Percentiles rank a stretch among this genome's conserved stretches.
Evolutionary conservation across 75 land plant genomes (phyloP).

Genomic region (Pinus tabuliformis): DNA sequence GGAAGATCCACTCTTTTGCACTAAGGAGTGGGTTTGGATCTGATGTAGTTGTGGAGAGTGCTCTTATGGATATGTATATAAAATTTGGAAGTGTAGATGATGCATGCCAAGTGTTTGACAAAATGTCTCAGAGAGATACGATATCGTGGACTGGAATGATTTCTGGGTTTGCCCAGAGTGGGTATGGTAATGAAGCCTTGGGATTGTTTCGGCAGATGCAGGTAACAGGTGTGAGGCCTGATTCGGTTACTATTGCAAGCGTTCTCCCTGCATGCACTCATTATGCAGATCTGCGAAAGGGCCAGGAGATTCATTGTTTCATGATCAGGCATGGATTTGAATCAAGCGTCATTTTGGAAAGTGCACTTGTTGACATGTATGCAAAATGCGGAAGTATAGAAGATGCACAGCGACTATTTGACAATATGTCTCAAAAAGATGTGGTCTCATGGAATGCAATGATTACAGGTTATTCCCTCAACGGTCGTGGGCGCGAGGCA

Average conservation of each 20-base stretch:
- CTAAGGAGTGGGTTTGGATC: no score
- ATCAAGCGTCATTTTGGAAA: background rate
- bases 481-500: background rate
- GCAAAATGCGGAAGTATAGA: slow-evolving; percentile 2
- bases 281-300: background rate
- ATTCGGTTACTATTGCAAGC: slow-evolving; percentile 2
- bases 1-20: no score
- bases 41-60: no score
- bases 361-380: slow-evolving; percentile 4
- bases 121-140: slow-evolving; percentile 6
- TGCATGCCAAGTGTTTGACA: slow-evolving; percentile 10
- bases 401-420: slow-evolving; percentile 4
- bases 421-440: background rate
- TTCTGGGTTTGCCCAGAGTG: slow-evolving; percentile 11
- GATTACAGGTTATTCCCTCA: slow-evolving; percentile 6
- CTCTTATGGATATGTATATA: slow-evolving; percentile 1
- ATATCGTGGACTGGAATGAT: slow-evolving; percentile 33
- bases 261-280: background rate
- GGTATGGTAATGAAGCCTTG: slow-evolving; percentile 1
- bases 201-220: background rate
- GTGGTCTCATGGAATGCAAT: slow-evolving; percentile 10
- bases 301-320: background rate
- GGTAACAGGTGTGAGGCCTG: background rate
- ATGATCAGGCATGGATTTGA: background rate
- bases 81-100: slow-evolving; percentile 6